Base-by-base conservation (phyloP, 345 rosid genomes). In the Excoecaria agallocha region DNA sequence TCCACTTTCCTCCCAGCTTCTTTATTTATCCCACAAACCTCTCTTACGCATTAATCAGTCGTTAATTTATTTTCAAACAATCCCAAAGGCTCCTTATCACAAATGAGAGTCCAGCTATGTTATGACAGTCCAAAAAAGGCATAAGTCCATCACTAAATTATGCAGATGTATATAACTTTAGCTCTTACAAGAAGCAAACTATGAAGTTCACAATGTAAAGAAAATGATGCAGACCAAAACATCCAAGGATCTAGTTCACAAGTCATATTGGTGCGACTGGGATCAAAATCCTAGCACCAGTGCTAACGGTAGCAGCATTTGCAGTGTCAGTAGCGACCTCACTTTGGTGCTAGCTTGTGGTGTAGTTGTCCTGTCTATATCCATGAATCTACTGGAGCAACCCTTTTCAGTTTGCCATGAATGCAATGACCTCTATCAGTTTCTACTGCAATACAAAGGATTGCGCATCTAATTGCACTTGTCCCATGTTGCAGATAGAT, bases 221-320 rank as follows among this genome's bases (percentile, higher is more conserved):
- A 78, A 56, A 49, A 72, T 59, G 43, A 52, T 60, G n/a, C 55
- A 78, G 74, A 74, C 37, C 35, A 75, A 25, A 56, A 69, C 43
- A 67, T 39, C 16, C 9, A 59, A 71, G 52, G 61, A 37, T 69
- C 52, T 35, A 8, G 78, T 76, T 77, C 80, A 51, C 22, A 83
- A 80, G 80, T 80, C 55, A 39, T 76, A 20, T 39, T 59, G 66
- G 82, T 80, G 22, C 70, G 78, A 16, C 64, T 59, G 41, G 78
- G 87, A 73, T 82, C 71, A 82, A 85, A 68, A 74, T 77, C 83
- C 81, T 82, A 71, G 85, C 83, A 72, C 84, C 84, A 67, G 39
- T 71, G 54, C 79, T 81, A 48, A 74, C 76, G 37, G 68, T 84
- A 51, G 81, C 81, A 11, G 85, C 87, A 75, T 82, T 82, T 77